Conservation (phyloP, 257 asterid species). For the Petunia secreta region DNA sequence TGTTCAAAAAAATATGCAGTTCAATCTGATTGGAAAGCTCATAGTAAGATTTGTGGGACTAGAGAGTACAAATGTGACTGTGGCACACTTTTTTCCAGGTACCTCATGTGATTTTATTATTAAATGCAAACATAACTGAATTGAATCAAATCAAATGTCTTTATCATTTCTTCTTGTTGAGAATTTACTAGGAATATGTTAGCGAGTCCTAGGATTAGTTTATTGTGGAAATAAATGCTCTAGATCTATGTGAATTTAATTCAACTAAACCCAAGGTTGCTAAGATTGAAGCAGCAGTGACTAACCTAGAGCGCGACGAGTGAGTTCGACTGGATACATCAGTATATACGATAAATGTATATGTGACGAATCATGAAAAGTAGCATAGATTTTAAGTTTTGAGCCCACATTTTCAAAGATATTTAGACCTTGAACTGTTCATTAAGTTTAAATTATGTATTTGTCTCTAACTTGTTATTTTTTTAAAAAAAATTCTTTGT, state of each 20-base stretch:
- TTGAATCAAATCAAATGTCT: conserved; percentile 7
- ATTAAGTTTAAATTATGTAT: too few species aligned
- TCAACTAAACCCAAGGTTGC: too few species aligned
- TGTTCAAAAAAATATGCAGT: conserved; percentile 93
- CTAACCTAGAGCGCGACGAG: too few species aligned
- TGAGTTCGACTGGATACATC: too few species aligned
- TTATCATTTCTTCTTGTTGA: not conserved
- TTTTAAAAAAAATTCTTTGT: too few species aligned
- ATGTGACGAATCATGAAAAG: too few species aligned
- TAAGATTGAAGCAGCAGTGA: too few species aligned
- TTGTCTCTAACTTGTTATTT: not conserved
- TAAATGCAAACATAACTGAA: not conserved
- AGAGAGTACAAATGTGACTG: conserved; percentile 93
- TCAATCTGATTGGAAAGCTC: conserved; percentile 98
- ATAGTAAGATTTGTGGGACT: conserved; percentile 91
- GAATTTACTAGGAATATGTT: not conserved
- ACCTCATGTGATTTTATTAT: not conserved
- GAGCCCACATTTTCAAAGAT: too few species aligned
- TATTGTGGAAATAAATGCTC: conserved; percentile 32
- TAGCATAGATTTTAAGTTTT: too few species aligned
- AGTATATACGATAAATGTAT: too few species aligned
- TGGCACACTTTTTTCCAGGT: conserved; percentile 98
- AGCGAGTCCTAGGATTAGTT: conserved; percentile 23
- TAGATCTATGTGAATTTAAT: not conserved
- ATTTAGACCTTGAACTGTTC: too few species aligned